Evolutionary conservation across 306 rosid species (phyloP), one percentile per base, ranked within the genome.

Genomic region (Lagenaria siceraria): DNA sequence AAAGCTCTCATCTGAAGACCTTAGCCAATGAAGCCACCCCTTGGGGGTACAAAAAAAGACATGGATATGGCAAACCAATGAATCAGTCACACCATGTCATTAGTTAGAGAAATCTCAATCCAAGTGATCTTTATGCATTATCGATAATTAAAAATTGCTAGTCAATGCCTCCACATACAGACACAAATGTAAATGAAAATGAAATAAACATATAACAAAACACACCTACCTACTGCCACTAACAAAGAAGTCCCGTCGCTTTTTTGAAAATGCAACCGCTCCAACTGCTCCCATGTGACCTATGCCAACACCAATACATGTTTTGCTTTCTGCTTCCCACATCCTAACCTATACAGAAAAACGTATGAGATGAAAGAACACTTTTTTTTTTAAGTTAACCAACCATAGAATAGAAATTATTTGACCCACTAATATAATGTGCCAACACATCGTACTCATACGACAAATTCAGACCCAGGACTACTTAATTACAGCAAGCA

Each of bases 261-360:
- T 88, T 83, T 85, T 95, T 38, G 97, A 92, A 80, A 95, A 95
- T 61, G 97, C 93, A 86, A 95, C 40, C 3, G 97, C 97, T 83
- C 97, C 98, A 72, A 95, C 89, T 60, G 97, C 91, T 74, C 96
- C 96, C 91, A 84, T 87, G 78, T 95, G 98, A 76, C 98, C 97
- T 55, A 73, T 64, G 7, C 98, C 97, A 75, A 89, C 81, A 79
- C 98, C 98, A 83, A 90, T 29, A 82, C 98, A 95, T 74, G 87
- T 81, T 84, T 84, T 80, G 74, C 88, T 87, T 89, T 86, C 97
- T 40, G 97, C 84, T 21, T 89, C 97, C 98, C 97, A 95, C 79
- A 95, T 80, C 86, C 98, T 88, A 88, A 92, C 98, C 96, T 95
- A 82, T 80, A 89, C 15, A 55, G 21, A 38, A 78, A 85, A 51